phyloP scores from a whole-genome alignment of 768 basidiomycete genomes.

The Strobilomyces confusus region DNA sequence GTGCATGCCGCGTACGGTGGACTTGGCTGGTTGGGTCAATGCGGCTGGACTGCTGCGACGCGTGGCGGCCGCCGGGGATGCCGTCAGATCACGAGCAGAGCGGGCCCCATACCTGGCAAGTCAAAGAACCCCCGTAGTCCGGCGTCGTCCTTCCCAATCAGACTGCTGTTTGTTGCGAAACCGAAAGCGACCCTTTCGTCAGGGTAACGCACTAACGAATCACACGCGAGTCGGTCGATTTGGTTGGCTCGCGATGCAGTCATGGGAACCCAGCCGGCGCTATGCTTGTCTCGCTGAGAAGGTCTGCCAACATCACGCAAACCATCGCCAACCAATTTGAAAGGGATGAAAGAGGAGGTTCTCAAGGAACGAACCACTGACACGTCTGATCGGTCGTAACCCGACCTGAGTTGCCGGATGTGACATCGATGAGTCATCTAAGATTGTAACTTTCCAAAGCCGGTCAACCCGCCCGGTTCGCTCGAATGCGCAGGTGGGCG shows the following conservation, averaged over 20 bases:
- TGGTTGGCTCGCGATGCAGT: background rate
- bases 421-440: too few species aligned
- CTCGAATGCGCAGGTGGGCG: slow-evolving; percentile 5
- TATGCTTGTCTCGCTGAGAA: background rate
- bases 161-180: slow-evolving; percentile 3
- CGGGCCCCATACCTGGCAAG: background rate
- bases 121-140: background rate
- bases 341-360: background rate
- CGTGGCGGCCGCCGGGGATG: slow-evolving; percentile 5
- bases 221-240: background rate
- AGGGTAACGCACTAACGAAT: background rate
- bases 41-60: background rate
- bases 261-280: slow-evolving; percentile 19
- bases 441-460: slow-evolving; percentile 4
- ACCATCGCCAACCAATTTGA: background rate
- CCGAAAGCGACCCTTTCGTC: slow-evolving; percentile 1
- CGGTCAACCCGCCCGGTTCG: slow-evolving; percentile 6
- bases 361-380: background rate
- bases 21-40: background rate
- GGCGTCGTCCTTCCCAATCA: slow-evolving; percentile 6
- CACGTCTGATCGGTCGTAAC: slow-evolving; percentile 4
- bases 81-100: background rate
- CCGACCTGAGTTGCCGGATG: slow-evolving; percentile 1
- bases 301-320: background rate
- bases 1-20: background rate